Conservation (phyloP, 441 rosid genomes). For the Pelargonium myrrhifolium region DNA sequence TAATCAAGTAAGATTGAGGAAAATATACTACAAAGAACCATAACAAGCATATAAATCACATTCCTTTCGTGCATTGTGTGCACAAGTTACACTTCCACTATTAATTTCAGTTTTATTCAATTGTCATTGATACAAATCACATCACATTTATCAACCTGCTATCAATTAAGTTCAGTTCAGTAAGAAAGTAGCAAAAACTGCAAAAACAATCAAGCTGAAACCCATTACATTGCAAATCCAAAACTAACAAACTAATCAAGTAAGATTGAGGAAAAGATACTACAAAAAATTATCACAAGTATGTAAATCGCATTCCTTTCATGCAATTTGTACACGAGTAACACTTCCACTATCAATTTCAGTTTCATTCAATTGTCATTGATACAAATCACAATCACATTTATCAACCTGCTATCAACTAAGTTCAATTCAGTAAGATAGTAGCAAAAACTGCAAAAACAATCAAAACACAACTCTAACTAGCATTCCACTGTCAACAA, state of each 20-base stretch:
- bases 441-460: too few relatives aligned
- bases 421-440: too few relatives aligned
- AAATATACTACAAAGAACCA: background rate
- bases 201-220: background rate
- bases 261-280: background rate
- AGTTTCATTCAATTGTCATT: background rate
- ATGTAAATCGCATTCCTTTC: background rate
- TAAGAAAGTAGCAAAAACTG: background rate
- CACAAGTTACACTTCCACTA: conserved; percentile 2
- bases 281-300: background rate
- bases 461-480: background rate
- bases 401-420: background rate
- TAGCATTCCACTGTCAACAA: too few relatives aligned
- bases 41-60: background rate
- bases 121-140: background rate
- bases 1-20: background rate
- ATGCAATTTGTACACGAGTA: background rate
- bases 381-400: background rate
- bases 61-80: background rate
- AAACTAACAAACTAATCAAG: background rate
- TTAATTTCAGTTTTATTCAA: background rate
- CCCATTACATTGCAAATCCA: background rate
- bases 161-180: background rate
- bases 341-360: background rate
- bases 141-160: background rate